Evolutionary conservation across 345 rosid species (phyloP).

Genomic region (Sapria himalayana): DNA sequence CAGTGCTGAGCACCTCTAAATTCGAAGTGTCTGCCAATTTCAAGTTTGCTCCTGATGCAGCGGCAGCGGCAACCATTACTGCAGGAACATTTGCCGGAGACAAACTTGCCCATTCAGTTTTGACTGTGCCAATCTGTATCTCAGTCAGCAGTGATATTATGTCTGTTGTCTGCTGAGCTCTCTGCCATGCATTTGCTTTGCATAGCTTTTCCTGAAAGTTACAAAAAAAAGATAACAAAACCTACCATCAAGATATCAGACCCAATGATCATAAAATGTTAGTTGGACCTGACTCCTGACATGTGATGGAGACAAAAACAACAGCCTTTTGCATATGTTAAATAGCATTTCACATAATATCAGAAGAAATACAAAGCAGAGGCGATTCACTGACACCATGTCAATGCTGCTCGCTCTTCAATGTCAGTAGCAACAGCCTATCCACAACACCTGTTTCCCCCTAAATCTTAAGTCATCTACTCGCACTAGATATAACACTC

Average conservation of each 20-base stretch:
- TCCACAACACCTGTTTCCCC: no score
- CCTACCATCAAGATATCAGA: neutral
- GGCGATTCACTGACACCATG: no score
- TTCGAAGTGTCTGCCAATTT: constrained; percentile 69
- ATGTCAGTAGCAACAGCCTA: no score
- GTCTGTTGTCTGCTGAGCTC: constrained; percentile 64
- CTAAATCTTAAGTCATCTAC: no score
- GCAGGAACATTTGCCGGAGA: constrained; percentile 90
- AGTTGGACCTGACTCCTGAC: no score
- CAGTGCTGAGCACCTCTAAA: constrained; percentile 91
- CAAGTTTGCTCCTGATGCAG: constrained; percentile 91
- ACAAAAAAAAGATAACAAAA: constrained; percentile 4
- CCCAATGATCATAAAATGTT: no score
- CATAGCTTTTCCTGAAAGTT: constrained; percentile 68
- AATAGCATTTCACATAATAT: no score
- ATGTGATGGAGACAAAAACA: no score
- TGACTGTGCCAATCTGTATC: constrained; percentile 82
- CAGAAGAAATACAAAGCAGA: no score
- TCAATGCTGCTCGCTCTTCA: no score
- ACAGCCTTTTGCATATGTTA: no score
- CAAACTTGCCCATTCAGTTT: constrained; percentile 84
- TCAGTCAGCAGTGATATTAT: constrained; percentile 89
- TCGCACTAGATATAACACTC: no score
- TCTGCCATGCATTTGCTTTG: constrained; percentile 96
- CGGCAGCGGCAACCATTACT: constrained; percentile 97